A percentile compares a stretch with the other conserved stretches of the same genome.
These are phyloP conservation scores for Ascocoryne sarcoides DNA, from an alignment of 2,329 filamentous ascomycete species.

Conservation along the genomic window DNA sequence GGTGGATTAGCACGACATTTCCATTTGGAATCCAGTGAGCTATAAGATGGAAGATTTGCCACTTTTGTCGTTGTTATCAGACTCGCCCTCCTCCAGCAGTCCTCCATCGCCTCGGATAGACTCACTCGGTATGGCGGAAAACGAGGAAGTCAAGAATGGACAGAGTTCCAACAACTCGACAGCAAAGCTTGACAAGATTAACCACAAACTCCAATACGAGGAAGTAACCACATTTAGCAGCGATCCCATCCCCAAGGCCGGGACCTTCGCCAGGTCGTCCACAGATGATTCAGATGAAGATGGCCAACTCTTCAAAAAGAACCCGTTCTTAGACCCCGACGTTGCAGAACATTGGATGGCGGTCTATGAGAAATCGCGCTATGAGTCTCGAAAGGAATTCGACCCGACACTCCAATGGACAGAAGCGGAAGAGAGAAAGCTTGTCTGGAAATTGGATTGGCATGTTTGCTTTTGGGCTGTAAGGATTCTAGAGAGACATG, in stretches of 20 bases:
- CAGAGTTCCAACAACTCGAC: neutral
- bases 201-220: slow-evolving; percentile 9
- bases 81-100: neutral
- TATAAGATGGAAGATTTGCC: neutral
- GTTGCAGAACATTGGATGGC: slow-evolving; percentile 15
- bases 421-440: slow-evolving; percentile 19
- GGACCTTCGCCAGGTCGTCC: neutral
- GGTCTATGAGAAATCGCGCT: slow-evolving; percentile 21
- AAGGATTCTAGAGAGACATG: neutral
- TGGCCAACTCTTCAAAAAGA: slow-evolving; percentile 9
- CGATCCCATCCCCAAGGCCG: slow-evolving; percentile 8
- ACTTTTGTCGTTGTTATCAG: too few species aligned
- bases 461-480: slow-evolving; percentile 20
- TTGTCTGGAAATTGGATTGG: slow-evolving; percentile 20
- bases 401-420: slow-evolving; percentile 21
- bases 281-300: slow-evolving; percentile 15
- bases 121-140: neutral
- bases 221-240: slow-evolving; percentile 9
- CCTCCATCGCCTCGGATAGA: neutral
- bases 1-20: neutral
- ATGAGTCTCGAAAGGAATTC: slow-evolving; percentile 22
- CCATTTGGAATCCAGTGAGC: neutral
- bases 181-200: slow-evolving; percentile 3
- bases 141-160: neutral
- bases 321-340: slow-evolving; percentile 22